A percentile compares a stretch with the other conserved stretches of the same genome.
These are phyloP conservation scores for Daedalea quercina DNA, from an alignment of 768 basidiomycete genomes.

Conservation along the genomic window DNA sequence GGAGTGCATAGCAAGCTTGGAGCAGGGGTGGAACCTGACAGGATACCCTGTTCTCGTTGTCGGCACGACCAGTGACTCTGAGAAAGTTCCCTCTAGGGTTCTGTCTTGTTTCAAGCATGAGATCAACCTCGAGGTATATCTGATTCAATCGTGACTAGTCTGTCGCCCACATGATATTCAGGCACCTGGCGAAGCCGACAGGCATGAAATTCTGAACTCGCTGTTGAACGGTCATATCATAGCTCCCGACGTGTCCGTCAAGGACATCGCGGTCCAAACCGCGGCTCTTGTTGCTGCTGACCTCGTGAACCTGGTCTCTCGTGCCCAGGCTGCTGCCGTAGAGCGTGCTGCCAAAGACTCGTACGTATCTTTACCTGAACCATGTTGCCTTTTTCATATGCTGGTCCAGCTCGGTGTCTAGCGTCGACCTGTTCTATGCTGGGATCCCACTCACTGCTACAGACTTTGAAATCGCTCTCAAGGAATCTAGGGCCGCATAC, in stretches of 20 bases:
- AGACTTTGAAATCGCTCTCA: conserved; percentile 72
- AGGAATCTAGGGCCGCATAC: conserved; percentile 67
- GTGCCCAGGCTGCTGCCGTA: conserved; percentile 50
- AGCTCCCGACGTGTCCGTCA: conserved; percentile 75
- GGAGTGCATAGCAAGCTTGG: conserved; percentile 55
- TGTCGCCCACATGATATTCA: conserved; percentile 23
- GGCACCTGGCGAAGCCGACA: conserved; percentile 77
- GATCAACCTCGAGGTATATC: conserved; percentile 58
- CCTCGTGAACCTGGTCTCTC: conserved; percentile 58
- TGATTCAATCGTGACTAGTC: background rate
- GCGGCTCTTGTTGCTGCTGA: conserved; percentile 87
- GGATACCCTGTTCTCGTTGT: conserved; percentile 72
- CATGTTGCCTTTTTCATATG: background rate
- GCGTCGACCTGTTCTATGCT: conserved; percentile 26
- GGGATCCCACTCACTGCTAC: conserved; percentile 41
- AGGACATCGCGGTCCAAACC: conserved; percentile 71
- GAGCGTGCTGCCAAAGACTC: conserved; percentile 32
- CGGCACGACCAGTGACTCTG: conserved; percentile 64
- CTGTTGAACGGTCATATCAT: conserved; percentile 36
- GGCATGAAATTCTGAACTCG: conserved; percentile 51
- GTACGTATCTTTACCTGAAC: conserved; percentile 24
- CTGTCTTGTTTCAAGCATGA: conserved; percentile 82
- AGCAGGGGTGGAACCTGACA: conserved; percentile 47
- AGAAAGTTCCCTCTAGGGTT: conserved; percentile 56
- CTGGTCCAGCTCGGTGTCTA: background rate